A percentile compares a stretch with the other conserved stretches of the same genome.
phyloP scores from a whole-genome alignment of 352 stramenopile genomes.

The Elongisporangium anandrum region DNA sequence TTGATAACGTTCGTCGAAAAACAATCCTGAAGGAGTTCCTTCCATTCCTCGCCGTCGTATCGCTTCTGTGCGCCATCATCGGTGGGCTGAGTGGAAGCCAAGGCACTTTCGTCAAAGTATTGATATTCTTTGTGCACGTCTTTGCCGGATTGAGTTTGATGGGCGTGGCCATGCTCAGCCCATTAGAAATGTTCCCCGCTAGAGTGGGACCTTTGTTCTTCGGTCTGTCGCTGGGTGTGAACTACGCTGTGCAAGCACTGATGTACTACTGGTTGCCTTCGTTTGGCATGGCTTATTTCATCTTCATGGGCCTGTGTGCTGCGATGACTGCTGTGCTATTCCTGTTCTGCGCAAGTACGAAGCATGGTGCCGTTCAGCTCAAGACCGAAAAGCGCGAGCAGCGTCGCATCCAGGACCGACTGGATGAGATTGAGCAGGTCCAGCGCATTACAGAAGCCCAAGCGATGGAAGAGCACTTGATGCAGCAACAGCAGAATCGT shows the following conservation, averaged over 20 bases:
- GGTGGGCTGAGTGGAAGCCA: conserved; percentile 29
- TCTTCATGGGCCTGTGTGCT: conserved; percentile 38
- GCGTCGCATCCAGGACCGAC: conserved; percentile 24
- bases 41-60: conserved; percentile 61
- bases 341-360: conserved; percentile 73
- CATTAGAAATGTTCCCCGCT: conserved; percentile 79
- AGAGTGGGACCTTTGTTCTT: conserved; percentile 62
- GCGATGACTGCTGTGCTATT: conserved; percentile 63
- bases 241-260: conserved; percentile 44
- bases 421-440: conserved; percentile 9
- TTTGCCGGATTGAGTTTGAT: conserved; percentile 61
- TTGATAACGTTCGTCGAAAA: conserved; percentile 84
- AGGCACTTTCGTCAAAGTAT: conserved; percentile 30
- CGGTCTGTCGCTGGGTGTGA: conserved; percentile 63
- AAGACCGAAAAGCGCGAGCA: conserved; percentile 82
- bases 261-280: conserved; percentile 59
- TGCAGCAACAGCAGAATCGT: conserved; percentile 52
- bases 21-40: conserved; percentile 88
- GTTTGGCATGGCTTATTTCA: conserved; percentile 55
- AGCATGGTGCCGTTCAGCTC: conserved; percentile 77
- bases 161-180: conserved; percentile 67
- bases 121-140: conserved; percentile 66
- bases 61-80: conserved; percentile 54
- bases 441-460: conserved; percentile 18
- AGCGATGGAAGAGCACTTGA: conserved; percentile 19